Percentiles rank a stretch among this genome's conserved stretches.
These are phyloP conservation scores for Canariomyces notabilis DNA, from an alignment of 2,329 filamentous ascomycete genomes.

Conservation along the genomic window DNA sequence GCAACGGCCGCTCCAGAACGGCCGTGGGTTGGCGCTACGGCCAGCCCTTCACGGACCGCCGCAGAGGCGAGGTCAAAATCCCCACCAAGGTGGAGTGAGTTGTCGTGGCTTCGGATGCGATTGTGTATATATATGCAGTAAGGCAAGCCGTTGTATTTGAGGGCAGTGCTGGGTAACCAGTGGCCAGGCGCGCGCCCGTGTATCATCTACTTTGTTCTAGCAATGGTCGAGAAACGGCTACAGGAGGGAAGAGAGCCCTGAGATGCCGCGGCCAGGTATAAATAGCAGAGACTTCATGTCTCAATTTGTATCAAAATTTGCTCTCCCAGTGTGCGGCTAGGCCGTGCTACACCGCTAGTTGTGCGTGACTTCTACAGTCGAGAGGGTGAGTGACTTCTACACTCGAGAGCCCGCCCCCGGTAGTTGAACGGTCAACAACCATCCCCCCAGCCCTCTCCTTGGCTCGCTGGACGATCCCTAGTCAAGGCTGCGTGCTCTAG, in stretches of 20 bases:
- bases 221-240: background rate
- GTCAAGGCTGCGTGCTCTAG: too few relatives aligned
- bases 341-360: background rate
- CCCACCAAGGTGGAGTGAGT: constrained; percentile 54
- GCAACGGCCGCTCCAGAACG: constrained; percentile 44
- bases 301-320: constrained; percentile 1
- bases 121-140: constrained; percentile 16
- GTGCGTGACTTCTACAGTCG: constrained; percentile 4
- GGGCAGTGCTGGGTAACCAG: background rate
- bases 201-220: constrained; percentile 21
- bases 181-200: background rate
- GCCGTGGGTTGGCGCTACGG: constrained; percentile 61
- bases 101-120: background rate
- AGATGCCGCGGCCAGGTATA: background rate
- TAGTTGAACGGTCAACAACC: constrained; percentile 34
- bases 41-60: constrained; percentile 56
- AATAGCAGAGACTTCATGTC: background rate
- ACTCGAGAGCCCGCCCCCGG: constrained; percentile 12
- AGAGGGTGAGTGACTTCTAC: constrained; percentile 5
- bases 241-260: background rate
- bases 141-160: constrained; percentile 4
- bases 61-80: constrained; percentile 62
- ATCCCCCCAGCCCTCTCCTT: too few relatives aligned
- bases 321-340: background rate
- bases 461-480: too few relatives aligned